Evolutionary conservation across 306 rosid genomes (phyloP).

Genomic region (Castanopsis chinensis): DNA sequence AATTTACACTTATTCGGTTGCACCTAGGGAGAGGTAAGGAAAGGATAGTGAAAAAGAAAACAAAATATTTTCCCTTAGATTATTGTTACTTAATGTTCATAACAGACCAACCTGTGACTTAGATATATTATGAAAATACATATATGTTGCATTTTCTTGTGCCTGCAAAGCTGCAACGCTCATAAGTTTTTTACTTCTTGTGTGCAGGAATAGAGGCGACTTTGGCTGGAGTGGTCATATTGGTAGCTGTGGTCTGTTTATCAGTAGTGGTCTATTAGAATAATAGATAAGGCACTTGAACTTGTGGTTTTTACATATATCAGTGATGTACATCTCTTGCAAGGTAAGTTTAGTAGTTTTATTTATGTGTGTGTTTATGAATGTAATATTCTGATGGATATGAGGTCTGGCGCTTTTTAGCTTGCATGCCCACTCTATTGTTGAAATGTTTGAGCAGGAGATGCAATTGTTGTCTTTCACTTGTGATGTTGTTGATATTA

Average conservation of each 20-base stretch:
- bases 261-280: slow-evolving; percentile 5
- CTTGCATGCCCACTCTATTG: not conserved
- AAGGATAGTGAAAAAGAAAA: too few relatives aligned
- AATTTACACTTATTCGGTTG: not conserved
- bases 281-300: slow-evolving; percentile 1
- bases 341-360: not conserved
- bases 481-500: not conserved
- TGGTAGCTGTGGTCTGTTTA: slow-evolving; percentile 1
- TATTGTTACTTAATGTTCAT: not conserved
- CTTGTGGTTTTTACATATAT: not conserved
- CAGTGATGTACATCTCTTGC: not conserved
- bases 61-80: not conserved
- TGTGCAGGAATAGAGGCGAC: slow-evolving; percentile 37
- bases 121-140: not conserved
- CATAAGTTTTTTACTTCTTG: not conserved
- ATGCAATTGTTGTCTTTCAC: not conserved
- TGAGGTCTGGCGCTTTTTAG: not conserved
- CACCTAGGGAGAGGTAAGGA: too few relatives aligned
- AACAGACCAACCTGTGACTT: not conserved
- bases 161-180: not conserved
- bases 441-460: not conserved
- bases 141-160: not conserved
- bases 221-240: slow-evolving; percentile 1
- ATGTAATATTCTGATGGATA: not conserved
- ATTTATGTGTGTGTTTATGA: not conserved